Percentiles rank a stretch among this genome's conserved stretches.
Conservation (phyloP, 2,329 filamentous ascomycete genomes). For the Fusarium sulawesiense region DNA sequence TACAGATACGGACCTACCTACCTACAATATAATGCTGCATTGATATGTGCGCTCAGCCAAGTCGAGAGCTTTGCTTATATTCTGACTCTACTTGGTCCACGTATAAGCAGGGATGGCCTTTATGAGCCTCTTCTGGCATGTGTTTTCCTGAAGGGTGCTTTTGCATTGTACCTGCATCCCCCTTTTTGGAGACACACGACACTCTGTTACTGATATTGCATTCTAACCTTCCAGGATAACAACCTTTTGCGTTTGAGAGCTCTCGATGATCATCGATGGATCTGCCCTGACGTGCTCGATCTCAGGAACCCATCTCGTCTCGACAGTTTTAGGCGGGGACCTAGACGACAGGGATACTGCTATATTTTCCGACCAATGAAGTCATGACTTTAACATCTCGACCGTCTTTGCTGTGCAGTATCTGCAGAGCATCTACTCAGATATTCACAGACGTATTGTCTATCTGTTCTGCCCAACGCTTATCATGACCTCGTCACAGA, state of each 20-base stretch:
- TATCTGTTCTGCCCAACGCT: neutral
- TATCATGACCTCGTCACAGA: neutral
- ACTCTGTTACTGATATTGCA: neutral
- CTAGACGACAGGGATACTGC: conserved; percentile 8
- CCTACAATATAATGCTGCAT: neutral
- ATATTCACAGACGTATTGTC: neutral
- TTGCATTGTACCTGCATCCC: conserved; percentile 9
- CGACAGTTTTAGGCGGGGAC: conserved; percentile 2
- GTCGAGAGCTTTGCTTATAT: neutral
- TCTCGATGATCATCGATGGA: conserved; percentile 21
- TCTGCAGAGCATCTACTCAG: conserved; percentile 7
- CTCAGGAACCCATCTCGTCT: conserved; percentile 10
- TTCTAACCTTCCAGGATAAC: neutral
- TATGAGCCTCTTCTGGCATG: conserved; percentile 13
- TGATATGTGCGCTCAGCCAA: neutral
- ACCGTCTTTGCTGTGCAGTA: neutral
- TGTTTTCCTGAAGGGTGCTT: conserved; percentile 5
- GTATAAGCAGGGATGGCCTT: neutral
- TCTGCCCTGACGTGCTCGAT: conserved; percentile 15
- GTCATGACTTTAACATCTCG: neutral
- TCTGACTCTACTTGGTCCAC: neutral
- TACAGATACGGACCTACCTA: neutral
- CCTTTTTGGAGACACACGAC: neutral
- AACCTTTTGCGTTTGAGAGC: neutral
- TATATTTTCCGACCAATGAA: conserved; percentile 21